These are phyloP conservation scores for Lactarius sanguifluus DNA, from an alignment of 768 basidiomycete species.

Conservation along the genomic window DNA sequence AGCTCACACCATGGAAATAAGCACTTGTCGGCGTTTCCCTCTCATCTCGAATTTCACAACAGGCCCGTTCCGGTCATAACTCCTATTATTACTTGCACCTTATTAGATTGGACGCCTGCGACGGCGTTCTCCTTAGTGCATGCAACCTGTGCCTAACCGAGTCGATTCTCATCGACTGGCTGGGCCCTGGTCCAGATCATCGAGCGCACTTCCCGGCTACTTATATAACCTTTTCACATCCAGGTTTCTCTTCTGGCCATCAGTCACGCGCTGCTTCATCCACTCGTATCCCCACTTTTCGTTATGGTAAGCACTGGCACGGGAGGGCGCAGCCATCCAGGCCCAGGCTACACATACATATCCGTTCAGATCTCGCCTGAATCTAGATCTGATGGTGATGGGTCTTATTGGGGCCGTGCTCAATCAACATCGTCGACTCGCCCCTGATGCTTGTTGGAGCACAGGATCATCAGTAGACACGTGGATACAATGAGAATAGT, in stretches of 20 bases:
- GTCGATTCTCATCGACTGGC: neutral
- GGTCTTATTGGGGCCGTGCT: neutral
- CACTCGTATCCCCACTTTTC: conserved; percentile 7
- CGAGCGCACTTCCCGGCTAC: neutral
- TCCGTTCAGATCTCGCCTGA: conserved; percentile 9
- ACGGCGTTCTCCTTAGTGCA: conserved; percentile 2
- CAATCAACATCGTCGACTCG: conserved; percentile 2
- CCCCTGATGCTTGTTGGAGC: neutral
- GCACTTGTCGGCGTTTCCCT: conserved; percentile 9
- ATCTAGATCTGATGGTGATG: conserved; percentile 7
- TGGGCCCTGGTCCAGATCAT: conserved; percentile 7
- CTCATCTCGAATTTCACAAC: neutral
- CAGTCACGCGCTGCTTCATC: conserved; percentile 9
- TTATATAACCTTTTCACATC: neutral
- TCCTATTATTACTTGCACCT: neutral
- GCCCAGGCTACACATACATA: neutral
- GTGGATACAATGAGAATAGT: neutral
- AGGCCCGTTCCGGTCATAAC: conserved; percentile 2
- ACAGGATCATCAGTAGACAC: conserved; percentile 2
- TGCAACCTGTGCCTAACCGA: neutral
- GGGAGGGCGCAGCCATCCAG: neutral
- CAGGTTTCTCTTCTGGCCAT: conserved; percentile 1
- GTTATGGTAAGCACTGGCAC: conserved; percentile 10
- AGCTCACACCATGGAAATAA: conserved; percentile 7
- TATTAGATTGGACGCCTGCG: neutral